Evolutionary conservation across 2,329 filamentous ascomycete genomes (phyloP).

Genomic region (Colletotrichum cereale): DNA sequence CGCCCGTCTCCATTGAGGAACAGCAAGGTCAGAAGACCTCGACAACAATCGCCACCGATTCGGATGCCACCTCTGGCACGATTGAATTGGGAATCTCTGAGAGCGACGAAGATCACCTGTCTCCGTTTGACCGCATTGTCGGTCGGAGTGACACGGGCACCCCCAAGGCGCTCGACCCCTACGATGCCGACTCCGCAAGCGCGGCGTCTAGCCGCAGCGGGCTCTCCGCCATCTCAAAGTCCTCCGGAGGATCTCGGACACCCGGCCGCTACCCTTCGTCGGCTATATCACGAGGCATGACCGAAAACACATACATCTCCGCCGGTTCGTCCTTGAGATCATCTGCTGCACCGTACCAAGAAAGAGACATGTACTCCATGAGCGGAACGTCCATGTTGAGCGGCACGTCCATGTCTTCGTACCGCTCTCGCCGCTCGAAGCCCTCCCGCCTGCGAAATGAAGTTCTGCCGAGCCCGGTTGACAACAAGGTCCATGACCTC

Average conservation of each 20-base stretch:
- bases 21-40: constrained; percentile 66
- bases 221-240: constrained; percentile 69
- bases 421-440: constrained; percentile 57
- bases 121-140: constrained; percentile 81
- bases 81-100: constrained; percentile 74
- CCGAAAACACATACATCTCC: constrained; percentile 77
- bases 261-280: constrained; percentile 64
- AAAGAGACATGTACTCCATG: constrained; percentile 69
- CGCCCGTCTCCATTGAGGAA: constrained; percentile 84
- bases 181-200: constrained; percentile 70
- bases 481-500: constrained; percentile 78
- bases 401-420: constrained; percentile 60
- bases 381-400: constrained; percentile 60
- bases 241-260: constrained; percentile 67
- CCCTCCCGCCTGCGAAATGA: constrained; percentile 85
- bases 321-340: constrained; percentile 70
- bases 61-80: constrained; percentile 66
- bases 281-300: constrained; percentile 65
- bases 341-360: constrained; percentile 47
- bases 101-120: constrained; percentile 82
- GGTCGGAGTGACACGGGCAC: constrained; percentile 73
- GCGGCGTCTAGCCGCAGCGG: constrained; percentile 72
- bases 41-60: constrained; percentile 63
- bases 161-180: constrained; percentile 68
- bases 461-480: constrained; percentile 81